These are phyloP conservation scores for Fraxinus xanthoxyloides DNA, from an alignment of 305 asterid species.

Conservation along the genomic window DNA sequence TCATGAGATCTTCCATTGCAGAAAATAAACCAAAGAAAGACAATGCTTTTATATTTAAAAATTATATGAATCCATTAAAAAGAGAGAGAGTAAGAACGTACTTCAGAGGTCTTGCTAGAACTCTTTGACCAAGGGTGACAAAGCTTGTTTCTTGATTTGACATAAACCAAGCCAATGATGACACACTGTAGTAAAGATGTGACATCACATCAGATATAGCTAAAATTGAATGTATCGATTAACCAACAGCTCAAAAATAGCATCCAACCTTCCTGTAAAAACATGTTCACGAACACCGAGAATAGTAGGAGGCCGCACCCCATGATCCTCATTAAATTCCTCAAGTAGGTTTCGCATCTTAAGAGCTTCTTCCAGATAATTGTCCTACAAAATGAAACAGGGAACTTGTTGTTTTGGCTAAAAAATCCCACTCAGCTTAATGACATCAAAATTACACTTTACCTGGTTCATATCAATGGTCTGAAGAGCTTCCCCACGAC, in stretches of 20 bases:
- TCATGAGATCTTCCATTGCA: not conserved
- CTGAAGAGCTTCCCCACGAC: constrained; percentile 99
- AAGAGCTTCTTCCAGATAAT: constrained; percentile 98
- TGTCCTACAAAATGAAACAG: constrained; percentile 59
- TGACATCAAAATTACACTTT: constrained; percentile 21
- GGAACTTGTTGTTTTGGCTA: constrained; percentile 17
- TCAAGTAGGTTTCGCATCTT: constrained; percentile 98
- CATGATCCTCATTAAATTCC: constrained; percentile 97
- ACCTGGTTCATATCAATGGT: constrained; percentile 99
- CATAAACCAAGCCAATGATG: constrained; percentile 99
- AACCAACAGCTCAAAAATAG: constrained; percentile 13
- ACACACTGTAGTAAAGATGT: constrained; percentile 66
- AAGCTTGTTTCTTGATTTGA: constrained; percentile 98
- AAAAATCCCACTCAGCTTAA: constrained; percentile 1
- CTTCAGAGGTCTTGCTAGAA: constrained; percentile 97
- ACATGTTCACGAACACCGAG: constrained; percentile 98
- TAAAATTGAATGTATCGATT: constrained; percentile 12
- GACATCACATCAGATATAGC: constrained; percentile 29
- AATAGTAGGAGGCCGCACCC: constrained; percentile 95
- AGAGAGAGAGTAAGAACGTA: constrained; percentile 35
- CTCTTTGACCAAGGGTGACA: constrained; percentile 99
- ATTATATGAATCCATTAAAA: constrained; percentile 1
- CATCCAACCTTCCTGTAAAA: constrained; percentile 89
- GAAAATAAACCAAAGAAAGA: constrained; percentile 2
- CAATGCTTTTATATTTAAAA: not conserved